Evolutionary conservation across 371 early-diverging fungal species (phyloP), one percentile per base, ranked within the genome.

Genomic region (Zopfochytrium polystomum): DNA sequence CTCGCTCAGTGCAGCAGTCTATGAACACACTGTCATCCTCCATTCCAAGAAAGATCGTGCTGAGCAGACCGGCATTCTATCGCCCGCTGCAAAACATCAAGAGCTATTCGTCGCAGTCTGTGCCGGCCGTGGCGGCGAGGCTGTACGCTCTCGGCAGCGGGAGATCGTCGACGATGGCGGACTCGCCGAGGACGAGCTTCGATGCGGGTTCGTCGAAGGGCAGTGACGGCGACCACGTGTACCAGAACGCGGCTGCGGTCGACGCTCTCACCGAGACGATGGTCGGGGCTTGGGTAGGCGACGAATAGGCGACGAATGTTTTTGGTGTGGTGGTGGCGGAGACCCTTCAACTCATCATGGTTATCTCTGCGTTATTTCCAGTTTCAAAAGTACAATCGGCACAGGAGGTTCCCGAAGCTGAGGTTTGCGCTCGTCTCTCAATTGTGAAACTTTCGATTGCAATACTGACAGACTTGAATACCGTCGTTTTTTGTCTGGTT

Each of bases 331-430:
- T n/a, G n/a, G n/a, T n/a, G n/a, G n/a, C n/a, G n/a, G n/a, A n/a
- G n/a, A n/a, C n/a, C n/a, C n/a, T n/a, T n/a, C n/a, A n/a, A n/a
- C n/a, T n/a, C n/a, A n/a, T n/a, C n/a, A n/a, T n/a, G n/a, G 18
- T 11, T 52, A 25, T 30, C 38, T 11, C 38, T 18, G 7, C 38
- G 11, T 18, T 18, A 18, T 18, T 18, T 38, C 11, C 49, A 75
- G 76, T 75, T 75, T 50, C 73, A 68, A 52, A 75, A 75, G 51
- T 75, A 65, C 52, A 72, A 72, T 51, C 50, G 76, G 11, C 58
- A 55, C 42, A 57, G 65, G 46, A 58, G 58, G 44, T 67, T 70
- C 11, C 70, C 73, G 1, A 52, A 72, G 18, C 38, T 38, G 11
- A 38, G 38, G 38, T 38, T 11, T 18, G 38, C 38, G 11, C 7